Evolutionary conservation across 2,329 filamentous ascomycete genomes (phyloP).

Genomic region (Neonectria magnoliae): DNA sequence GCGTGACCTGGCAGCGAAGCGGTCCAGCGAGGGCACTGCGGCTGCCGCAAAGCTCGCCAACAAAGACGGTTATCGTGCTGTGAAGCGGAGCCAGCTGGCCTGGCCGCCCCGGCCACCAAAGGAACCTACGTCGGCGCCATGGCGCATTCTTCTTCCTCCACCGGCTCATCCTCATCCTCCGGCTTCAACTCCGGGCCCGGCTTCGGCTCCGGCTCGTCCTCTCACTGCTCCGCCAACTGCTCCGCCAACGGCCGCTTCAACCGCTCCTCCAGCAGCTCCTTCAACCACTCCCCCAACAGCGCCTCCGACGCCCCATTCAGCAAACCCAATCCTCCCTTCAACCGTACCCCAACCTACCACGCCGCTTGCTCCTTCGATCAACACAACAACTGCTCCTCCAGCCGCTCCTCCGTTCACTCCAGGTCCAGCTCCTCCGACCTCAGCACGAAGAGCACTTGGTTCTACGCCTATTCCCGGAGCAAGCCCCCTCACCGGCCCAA

Average conservation of each 20-base stretch:
- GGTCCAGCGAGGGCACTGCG: conserved; percentile 69
- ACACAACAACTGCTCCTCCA: neutral
- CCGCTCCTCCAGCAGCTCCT: neutral
- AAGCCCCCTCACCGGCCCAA: neutral
- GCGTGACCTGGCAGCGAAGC: conserved; percentile 65
- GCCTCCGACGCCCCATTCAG: neutral
- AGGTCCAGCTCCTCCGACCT: conserved; percentile 3
- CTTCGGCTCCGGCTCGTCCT: neutral
- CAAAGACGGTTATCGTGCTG: conserved; percentile 62
- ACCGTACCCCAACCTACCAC: neutral
- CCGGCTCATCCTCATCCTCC: conserved; percentile 1
- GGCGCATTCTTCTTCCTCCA: conserved; percentile 13
- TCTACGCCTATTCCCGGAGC: conserved; percentile 25
- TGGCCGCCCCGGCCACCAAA: conserved; percentile 37
- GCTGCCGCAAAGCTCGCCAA: conserved; percentile 66
- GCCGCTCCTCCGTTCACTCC: neutral
- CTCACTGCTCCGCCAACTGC: neutral
- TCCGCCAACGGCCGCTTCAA: neutral
- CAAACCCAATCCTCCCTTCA: neutral
- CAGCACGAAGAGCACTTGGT: neutral
- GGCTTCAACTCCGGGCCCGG: neutral
- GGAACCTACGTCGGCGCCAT: neutral
- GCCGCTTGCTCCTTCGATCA: neutral
- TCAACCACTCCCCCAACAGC: neutral
- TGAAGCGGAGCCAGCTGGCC: conserved; percentile 55